Conservation (phyloP, 108 stramenopile genomes). For the Nitzschia putrida region DNA sequence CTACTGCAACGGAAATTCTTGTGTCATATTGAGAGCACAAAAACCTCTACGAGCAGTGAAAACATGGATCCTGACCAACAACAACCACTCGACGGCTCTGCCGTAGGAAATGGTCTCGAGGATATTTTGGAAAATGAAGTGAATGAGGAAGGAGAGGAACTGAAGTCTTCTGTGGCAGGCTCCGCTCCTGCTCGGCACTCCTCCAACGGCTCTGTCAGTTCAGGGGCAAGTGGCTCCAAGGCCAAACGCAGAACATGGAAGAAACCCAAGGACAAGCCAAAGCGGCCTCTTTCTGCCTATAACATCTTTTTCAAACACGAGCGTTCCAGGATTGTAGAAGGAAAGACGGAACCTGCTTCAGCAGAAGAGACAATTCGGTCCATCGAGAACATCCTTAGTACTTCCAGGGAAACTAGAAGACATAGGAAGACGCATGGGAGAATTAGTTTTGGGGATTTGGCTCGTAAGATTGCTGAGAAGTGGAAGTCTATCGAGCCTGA, state of each 20-base stretch:
- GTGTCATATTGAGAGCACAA: neutral
- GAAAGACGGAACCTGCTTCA: conserved; percentile 19
- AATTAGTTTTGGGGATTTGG: conserved; percentile 76
- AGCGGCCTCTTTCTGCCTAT: conserved; percentile 42
- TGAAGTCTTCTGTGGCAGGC: neutral
- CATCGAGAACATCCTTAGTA: conserved; percentile 33
- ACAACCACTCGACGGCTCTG: conserved; percentile 1
- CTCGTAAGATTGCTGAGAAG: conserved; percentile 61
- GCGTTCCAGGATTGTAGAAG: conserved; percentile 38
- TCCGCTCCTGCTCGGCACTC: neutral
- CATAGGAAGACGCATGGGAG: conserved; percentile 68
- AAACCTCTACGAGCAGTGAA: neutral
- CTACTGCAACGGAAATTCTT: neutral
- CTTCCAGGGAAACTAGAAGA: conserved; percentile 27
- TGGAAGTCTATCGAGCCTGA: conserved; percentile 51
- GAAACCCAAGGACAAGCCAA: conserved; percentile 47
- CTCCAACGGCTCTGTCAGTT: conserved; percentile 14
- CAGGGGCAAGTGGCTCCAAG: conserved; percentile 11
- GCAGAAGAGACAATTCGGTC: conserved; percentile 32
- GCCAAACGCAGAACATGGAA: conserved; percentile 38
- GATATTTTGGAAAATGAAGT: conserved; percentile 24
- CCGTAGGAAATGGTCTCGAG: conserved; percentile 11
- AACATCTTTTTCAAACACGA: conserved; percentile 51
- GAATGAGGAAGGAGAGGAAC: conserved; percentile 9
- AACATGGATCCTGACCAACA: neutral